Conservation (phyloP, 805 yeast genomes). For the Kazachstania bromeliacearum region DNA sequence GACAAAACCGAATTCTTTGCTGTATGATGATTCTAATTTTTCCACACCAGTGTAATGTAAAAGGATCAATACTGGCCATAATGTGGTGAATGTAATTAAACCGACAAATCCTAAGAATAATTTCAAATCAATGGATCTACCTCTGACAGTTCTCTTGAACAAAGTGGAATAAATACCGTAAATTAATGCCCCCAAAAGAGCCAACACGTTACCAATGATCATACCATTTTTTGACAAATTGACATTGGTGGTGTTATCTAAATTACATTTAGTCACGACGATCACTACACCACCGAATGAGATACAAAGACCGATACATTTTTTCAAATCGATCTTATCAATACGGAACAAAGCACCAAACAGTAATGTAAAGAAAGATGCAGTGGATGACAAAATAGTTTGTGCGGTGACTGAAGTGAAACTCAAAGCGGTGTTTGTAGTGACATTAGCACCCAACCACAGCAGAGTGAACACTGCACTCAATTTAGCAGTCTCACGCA, state of each 20-base stretch:
- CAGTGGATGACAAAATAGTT: slow-evolving; percentile 83
- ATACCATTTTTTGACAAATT: slow-evolving; percentile 10
- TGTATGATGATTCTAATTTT: slow-evolving; percentile 59
- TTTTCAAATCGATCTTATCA: slow-evolving; percentile 53
- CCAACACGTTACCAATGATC: slow-evolving; percentile 64
- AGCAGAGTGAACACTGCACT: slow-evolving; percentile 69
- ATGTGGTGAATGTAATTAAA: slow-evolving; percentile 51
- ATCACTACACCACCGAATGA: slow-evolving; percentile 68
- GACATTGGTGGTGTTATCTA: no score
- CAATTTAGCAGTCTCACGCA: slow-evolving; percentile 31
- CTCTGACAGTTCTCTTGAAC: slow-evolving; percentile 60
- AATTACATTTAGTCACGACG: slow-evolving; percentile 41
- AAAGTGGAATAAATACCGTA: slow-evolving; percentile 87
- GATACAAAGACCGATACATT: slow-evolving; percentile 54
- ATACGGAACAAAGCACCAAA: slow-evolving; percentile 61
- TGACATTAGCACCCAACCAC: slow-evolving; percentile 82
- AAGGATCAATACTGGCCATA: slow-evolving; percentile 71
- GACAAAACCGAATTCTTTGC: slow-evolving; percentile 30
- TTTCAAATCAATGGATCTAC: slow-evolving; percentile 61
- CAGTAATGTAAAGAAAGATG: slow-evolving; percentile 78
- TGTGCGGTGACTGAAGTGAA: slow-evolving; percentile 88
- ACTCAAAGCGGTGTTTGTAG: slow-evolving; percentile 71
- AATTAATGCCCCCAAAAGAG: slow-evolving; percentile 69
- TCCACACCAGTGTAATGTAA: slow-evolving; percentile 56
- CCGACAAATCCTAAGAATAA: slow-evolving; percentile 92